Percentiles rank a stretch among this genome's conserved stretches.
Evolutionary conservation across 139 green algal species (phyloP).

Genomic region (Micractinium conductrix): DNA sequence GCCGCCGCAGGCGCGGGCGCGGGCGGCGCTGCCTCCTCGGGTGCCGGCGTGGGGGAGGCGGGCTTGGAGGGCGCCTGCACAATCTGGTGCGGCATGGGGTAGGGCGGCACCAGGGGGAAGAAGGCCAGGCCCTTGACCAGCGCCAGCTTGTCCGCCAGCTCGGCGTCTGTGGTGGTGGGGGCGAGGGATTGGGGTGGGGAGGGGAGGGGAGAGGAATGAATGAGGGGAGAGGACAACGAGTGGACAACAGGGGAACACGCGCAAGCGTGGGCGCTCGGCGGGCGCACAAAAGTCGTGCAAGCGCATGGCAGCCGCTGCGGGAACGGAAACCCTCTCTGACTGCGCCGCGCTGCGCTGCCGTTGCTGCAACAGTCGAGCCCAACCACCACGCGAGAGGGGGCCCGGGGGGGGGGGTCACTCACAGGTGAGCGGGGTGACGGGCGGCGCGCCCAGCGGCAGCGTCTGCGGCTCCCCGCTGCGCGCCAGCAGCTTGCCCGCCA

Average conservation of each 20-base stretch:
- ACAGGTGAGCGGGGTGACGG: slow-evolving; percentile 19
- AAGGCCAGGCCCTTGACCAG: slow-evolving; percentile 20
- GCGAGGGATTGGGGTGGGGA: background rate
- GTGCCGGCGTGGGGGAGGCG: background rate
- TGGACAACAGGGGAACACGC: too few relatives aligned
- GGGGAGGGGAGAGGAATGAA: background rate
- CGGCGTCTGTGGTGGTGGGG: background rate
- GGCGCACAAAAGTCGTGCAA: background rate
- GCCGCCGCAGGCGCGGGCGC: background rate
- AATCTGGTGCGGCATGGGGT: slow-evolving; percentile 2
- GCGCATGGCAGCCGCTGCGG: background rate
- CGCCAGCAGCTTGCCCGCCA: slow-evolving; percentile 32
- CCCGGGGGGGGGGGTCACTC: background rate
- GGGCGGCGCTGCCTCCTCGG: background rate
- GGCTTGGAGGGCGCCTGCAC: slow-evolving; percentile 7
- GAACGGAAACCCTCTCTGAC: background rate
- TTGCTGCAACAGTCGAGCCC: too few relatives aligned
- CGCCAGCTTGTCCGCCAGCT: slow-evolving; percentile 29
- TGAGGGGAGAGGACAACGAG: too few relatives aligned
- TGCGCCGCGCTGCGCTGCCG: too few relatives aligned
- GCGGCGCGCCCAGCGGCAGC: slow-evolving; percentile 3
- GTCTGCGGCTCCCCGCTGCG: slow-evolving; percentile 7
- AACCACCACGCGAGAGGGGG: too few relatives aligned
- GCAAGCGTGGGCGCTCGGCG: background rate
- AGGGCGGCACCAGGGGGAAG: slow-evolving; percentile 34